Percentiles rank a stretch among this genome's conserved stretches.
These are phyloP conservation scores for Rachicladosporium sp. DNA, from an alignment of 2,329 filamentous ascomycete genomes.

Conservation along the genomic window DNA sequence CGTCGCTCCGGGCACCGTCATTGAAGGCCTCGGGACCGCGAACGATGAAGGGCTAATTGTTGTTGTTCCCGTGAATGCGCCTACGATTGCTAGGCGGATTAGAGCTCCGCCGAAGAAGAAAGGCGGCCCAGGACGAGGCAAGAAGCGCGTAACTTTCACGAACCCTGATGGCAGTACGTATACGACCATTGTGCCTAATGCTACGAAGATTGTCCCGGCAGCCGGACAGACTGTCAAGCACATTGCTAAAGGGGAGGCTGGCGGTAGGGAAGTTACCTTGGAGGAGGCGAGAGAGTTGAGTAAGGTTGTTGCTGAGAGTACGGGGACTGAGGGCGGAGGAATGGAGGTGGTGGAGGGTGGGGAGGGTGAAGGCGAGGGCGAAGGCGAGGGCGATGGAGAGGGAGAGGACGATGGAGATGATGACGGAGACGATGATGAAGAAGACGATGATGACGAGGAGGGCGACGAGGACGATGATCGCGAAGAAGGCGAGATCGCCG, in stretches of 20 bases:
- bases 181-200: conserved; percentile 25
- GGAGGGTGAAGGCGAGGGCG: conserved; percentile 34
- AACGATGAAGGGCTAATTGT: conserved; percentile 50
- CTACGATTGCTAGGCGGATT: conserved; percentile 41
- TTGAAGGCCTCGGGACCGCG: conserved; percentile 48
- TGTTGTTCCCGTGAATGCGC: conserved; percentile 17
- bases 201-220: conserved; percentile 24
- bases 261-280: conserved; percentile 25
- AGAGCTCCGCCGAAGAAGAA: conserved; percentile 67
- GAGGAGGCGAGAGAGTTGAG: conserved; percentile 28
- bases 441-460: conserved; percentile 17
- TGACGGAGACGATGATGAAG: conserved; percentile 23
- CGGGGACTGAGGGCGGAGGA: conserved; percentile 23
- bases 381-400: conserved; percentile 31
- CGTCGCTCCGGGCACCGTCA: conserved; percentile 45
- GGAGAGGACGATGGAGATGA: conserved; percentile 35
- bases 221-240: conserved; percentile 23
- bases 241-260: conserved; percentile 23
- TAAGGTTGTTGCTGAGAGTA: too few species aligned
- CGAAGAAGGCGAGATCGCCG: conserved; percentile 4
- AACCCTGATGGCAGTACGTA: conserved; percentile 31
- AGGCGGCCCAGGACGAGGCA: conserved; percentile 69
- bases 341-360: conserved; percentile 29
- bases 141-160: conserved; percentile 55
- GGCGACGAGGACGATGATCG: conserved; percentile 5